Percentiles rank a stretch among this genome's conserved stretches.
These are phyloP conservation scores for Cercospora beticola DNA, from an alignment of 2,329 filamentous ascomycete species.

Conservation along the genomic window DNA sequence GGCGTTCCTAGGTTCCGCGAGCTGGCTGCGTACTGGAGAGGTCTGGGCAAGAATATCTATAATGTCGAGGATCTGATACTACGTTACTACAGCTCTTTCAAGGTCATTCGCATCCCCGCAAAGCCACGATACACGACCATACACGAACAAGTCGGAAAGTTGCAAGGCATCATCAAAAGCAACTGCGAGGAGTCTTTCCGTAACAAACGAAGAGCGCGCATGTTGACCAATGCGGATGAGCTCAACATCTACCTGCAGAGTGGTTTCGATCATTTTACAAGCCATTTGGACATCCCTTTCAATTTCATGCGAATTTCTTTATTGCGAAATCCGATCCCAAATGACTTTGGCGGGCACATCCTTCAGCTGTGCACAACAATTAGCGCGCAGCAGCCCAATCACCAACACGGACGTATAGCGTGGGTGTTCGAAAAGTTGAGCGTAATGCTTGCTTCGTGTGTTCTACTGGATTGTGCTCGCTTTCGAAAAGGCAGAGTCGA, in stretches of 20 bases:
- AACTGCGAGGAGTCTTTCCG: constrained; percentile 45
- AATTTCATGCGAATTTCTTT: constrained; percentile 53
- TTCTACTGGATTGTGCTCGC: constrained; percentile 50
- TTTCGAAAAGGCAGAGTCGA: constrained; percentile 41
- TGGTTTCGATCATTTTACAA: constrained; percentile 54
- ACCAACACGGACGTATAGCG: constrained; percentile 32
- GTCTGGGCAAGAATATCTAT: constrained; percentile 44
- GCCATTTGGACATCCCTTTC: constrained; percentile 48
- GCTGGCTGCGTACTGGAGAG: constrained; percentile 46
- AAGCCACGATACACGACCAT: constrained; percentile 50
- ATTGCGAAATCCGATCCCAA: constrained; percentile 46
- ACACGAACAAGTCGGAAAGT: constrained; percentile 49
- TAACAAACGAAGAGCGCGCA: constrained; percentile 47
- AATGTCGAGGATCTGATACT: constrained; percentile 49
- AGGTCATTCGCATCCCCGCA: constrained; percentile 50
- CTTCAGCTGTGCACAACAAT: constrained; percentile 49
- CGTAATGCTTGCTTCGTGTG: constrained; percentile 53
- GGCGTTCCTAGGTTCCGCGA: constrained; percentile 39
- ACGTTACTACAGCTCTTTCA: constrained; percentile 54
- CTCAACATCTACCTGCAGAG: constrained; percentile 50
- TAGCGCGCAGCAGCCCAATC: constrained; percentile 37
- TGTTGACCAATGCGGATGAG: constrained; percentile 50
- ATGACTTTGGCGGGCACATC: constrained; percentile 53
- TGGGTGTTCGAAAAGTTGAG: constrained; percentile 49
- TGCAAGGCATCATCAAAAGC: constrained; percentile 46